Conservation (phyloP, 2,329 filamentous ascomycete species). For the Sordariomycetes sp. region DNA sequence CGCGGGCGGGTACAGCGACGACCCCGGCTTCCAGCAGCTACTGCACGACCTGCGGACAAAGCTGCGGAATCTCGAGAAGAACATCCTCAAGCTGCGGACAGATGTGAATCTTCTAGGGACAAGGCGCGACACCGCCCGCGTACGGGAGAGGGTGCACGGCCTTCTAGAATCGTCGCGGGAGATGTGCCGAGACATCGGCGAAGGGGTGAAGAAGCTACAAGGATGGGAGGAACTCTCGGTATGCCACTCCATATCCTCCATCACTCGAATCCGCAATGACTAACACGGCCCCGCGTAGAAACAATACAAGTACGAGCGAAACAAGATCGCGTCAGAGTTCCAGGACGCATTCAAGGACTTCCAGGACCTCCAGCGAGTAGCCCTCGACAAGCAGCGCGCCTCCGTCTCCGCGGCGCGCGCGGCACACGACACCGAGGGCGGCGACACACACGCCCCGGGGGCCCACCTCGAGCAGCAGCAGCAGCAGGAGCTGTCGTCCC, state of each 20-base stretch:
- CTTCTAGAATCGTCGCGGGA: constrained; percentile 77
- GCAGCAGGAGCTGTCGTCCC: constrained; percentile 64
- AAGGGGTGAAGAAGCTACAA: constrained; percentile 87
- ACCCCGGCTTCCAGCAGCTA: constrained; percentile 81
- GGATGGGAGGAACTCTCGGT: constrained; percentile 77
- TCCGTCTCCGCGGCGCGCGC: constrained; percentile 74
- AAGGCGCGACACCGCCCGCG: constrained; percentile 79
- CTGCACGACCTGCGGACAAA: constrained; percentile 78
- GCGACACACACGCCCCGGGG: constrained; percentile 12
- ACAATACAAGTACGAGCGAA: constrained; percentile 91
- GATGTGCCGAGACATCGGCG: constrained; percentile 83
- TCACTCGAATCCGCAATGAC: background rate
- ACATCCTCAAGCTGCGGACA: constrained; percentile 73
- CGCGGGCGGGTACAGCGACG: constrained; percentile 72
- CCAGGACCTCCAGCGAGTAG: constrained; percentile 78
- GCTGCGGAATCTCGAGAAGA: constrained; percentile 79
- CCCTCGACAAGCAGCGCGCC: constrained; percentile 85
- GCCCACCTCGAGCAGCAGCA: constrained; percentile 44
- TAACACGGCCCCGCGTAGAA: constrained; percentile 42
- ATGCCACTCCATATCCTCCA: constrained; percentile 18
- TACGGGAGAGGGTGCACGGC: constrained; percentile 82
- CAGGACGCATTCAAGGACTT: constrained; percentile 82
- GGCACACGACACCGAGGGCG: constrained; percentile 50
- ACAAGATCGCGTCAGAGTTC: constrained; percentile 91
- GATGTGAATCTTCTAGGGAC: constrained; percentile 83